phyloP scores from a whole-genome alignment of 2,329 filamentous ascomycete genomes.

The Fusarium sp. region DNA sequence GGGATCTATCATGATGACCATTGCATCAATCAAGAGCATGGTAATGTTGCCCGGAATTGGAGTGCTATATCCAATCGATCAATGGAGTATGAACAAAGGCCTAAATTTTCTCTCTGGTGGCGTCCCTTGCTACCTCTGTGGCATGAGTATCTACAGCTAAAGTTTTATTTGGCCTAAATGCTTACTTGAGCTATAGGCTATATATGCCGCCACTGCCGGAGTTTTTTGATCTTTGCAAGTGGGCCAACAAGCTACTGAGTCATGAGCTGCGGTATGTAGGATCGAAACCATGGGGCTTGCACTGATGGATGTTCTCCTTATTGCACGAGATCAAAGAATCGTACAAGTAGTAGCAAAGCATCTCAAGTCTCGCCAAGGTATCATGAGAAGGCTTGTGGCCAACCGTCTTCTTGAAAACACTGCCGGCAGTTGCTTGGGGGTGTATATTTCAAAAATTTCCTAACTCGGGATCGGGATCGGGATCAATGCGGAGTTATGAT shows the following conservation, averaged over 20 bases:
- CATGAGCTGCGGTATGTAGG: neutral
- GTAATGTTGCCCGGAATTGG: neutral
- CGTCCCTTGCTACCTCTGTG: neutral
- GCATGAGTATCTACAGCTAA: neutral
- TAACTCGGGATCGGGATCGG: too few relatives aligned
- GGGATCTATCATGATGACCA: neutral
- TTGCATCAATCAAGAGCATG: neutral
- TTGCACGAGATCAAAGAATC: neutral
- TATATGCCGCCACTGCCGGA: neutral
- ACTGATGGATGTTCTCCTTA: neutral
- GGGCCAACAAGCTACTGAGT: too few relatives aligned
- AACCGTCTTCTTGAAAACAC: neutral
- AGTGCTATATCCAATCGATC: neutral
- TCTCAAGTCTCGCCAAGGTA: neutral
- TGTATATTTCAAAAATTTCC: neutral
- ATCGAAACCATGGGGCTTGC: too few relatives aligned
- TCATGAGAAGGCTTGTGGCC: neutral
- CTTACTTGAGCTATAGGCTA: neutral
- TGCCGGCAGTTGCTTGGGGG: accelerated
- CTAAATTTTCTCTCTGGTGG: neutral
- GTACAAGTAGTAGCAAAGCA: too few relatives aligned
- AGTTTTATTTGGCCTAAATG: too few relatives aligned
- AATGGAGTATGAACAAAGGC: neutral
- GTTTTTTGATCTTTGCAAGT: neutral
- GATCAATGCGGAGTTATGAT: too few relatives aligned